phyloP scores from a whole-genome alignment of 805 yeast genomes.

The Danielia reshetovae region DNA sequence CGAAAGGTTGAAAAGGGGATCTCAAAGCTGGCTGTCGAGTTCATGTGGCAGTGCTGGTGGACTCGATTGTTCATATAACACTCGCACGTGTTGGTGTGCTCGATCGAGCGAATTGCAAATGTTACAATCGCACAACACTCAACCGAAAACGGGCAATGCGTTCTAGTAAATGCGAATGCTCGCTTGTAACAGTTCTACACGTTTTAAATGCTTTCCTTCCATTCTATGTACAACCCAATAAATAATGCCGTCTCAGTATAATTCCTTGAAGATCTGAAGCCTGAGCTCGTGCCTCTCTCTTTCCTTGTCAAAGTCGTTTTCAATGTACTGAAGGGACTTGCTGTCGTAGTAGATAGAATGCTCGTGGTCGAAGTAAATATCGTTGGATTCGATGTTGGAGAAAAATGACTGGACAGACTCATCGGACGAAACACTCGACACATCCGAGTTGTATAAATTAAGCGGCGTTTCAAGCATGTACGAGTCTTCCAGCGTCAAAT shows the following conservation, averaged over 20 bases:
- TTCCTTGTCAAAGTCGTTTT: conserved; percentile 21
- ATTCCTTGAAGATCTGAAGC: conserved; percentile 33
- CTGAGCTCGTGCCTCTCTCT: conserved; percentile 36
- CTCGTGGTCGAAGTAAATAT: conserved; percentile 14
- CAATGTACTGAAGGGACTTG: conserved; percentile 11
- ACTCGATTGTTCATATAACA: too few species aligned
- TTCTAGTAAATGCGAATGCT: too few species aligned
- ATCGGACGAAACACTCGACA: conserved; percentile 17
- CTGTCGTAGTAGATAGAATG: conserved; percentile 12
- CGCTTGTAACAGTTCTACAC: too few species aligned
- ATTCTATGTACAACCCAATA: not conserved
- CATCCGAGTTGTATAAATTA: conserved; percentile 17
- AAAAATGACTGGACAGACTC: conserved; percentile 24
- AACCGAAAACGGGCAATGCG: too few species aligned
- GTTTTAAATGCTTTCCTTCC: too few species aligned
- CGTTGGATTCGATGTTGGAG: conserved; percentile 13
- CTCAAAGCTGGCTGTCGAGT: too few species aligned
- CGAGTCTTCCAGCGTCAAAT: conserved; percentile 24
- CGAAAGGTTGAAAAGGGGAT: too few species aligned
- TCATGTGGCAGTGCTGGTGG: too few species aligned
- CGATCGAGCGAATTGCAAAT: too few species aligned
- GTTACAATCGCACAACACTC: too few species aligned
- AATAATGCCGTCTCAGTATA: conserved; percentile 12
- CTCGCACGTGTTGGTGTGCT: too few species aligned
- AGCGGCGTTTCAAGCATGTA: conserved; percentile 20